Evolutionary conservation across 129 eudicot species (phyloP).

Genomic region (Flaveria brownii): DNA sequence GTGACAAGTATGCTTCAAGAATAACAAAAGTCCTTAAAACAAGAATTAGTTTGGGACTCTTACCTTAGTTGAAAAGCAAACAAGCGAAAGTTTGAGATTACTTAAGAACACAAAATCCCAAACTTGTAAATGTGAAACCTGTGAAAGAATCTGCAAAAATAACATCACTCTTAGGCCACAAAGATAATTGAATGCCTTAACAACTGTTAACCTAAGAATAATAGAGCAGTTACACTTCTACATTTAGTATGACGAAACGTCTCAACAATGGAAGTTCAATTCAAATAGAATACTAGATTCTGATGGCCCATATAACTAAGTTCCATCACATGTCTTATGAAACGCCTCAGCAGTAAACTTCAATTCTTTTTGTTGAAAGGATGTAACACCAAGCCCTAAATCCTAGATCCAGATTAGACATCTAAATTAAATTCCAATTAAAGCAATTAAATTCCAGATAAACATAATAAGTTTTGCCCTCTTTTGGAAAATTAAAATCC

Average conservation of each 20-base stretch:
- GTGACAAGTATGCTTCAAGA: neutral
- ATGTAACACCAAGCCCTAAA: neutral
- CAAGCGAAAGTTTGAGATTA: constrained; percentile 23
- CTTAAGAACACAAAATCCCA: constrained; percentile 37
- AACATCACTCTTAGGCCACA: neutral
- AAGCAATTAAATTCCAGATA: neutral
- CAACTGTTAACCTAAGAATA: neutral
- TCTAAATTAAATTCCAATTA: no score
- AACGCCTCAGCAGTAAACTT: neutral
- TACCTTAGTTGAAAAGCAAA: constrained; percentile 45
- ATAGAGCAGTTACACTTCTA: neutral
- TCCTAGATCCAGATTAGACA: neutral
- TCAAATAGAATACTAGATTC: neutral
- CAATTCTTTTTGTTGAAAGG: neutral
- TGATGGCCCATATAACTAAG: neutral
- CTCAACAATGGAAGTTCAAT: neutral
- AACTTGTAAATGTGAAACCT: constrained; percentile 19
- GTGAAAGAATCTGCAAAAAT: constrained; percentile 32
- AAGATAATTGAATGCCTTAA: neutral
- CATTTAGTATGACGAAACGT: neutral
- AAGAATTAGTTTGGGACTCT: constrained; percentile 37
- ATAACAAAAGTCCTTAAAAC: neutral
- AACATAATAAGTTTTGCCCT: neutral
- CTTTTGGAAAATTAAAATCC: neutral
- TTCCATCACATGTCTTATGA: neutral